phyloP scores from a whole-genome alignment of 1,139 yeast species.

The Suhomyces maxii region DNA sequence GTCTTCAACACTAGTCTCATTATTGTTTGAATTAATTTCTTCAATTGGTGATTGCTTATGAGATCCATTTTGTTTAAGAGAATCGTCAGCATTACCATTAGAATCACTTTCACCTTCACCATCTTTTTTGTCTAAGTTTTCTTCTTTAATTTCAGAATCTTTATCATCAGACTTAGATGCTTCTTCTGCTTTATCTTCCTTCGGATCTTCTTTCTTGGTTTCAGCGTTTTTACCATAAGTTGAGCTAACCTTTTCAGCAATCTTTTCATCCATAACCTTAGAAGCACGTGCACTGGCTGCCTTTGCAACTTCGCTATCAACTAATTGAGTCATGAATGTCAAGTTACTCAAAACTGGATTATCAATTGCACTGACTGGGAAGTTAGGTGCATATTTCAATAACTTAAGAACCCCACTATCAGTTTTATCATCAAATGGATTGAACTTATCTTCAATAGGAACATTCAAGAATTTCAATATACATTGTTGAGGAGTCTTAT shows the following conservation, averaged over 20 bases:
- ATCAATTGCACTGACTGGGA: slow-evolving; percentile 82
- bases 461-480: slow-evolving; percentile 74
- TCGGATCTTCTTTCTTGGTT: slow-evolving; percentile 7
- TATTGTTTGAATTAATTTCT: slow-evolving; percentile 13
- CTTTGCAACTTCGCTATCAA: slow-evolving; percentile 82
- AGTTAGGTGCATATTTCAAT: slow-evolving; percentile 76
- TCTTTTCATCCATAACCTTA: slow-evolving; percentile 53
- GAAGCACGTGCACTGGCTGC: slow-evolving; percentile 75
- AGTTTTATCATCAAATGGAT: slow-evolving; percentile 36
- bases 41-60: slow-evolving; percentile 6
- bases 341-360: slow-evolving; percentile 92
- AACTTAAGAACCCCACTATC: slow-evolving; percentile 40
- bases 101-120: slow-evolving; percentile 1
- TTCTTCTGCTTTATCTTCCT: slow-evolving; percentile 12
- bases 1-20: slow-evolving; percentile 31
- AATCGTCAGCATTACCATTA: slow-evolving; percentile 1
- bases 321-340: slow-evolving; percentile 81
- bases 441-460: slow-evolving; percentile 77
- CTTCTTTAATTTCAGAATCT: slow-evolving; percentile 4
- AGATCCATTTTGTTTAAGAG: slow-evolving; percentile 6
- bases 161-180: not conserved
- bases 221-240: slow-evolving; percentile 18
- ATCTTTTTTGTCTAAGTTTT: slow-evolving; percentile 1
- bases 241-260: slow-evolving; percentile 37
- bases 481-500: slow-evolving; percentile 78